Evolutionary conservation across 2,329 filamentous ascomycete genomes (phyloP), one percentile per base, ranked within the genome.

Genomic region (Nigrograna mackinnonii): DNA sequence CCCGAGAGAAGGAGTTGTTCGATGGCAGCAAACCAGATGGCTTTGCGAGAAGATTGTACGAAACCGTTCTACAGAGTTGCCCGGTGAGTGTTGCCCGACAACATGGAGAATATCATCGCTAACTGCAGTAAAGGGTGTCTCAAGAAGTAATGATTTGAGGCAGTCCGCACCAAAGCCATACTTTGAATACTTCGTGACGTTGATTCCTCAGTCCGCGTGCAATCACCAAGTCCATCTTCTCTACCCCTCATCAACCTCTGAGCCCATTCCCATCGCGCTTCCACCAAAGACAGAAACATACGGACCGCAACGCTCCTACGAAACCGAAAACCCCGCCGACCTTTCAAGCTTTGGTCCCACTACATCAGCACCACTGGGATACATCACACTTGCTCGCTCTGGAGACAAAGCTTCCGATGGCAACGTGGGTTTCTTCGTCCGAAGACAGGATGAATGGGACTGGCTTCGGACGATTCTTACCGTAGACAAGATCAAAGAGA

Each of bases 401-500:
- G 50, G 49, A 4, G 50, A 54, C 45, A 54, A 54, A 36, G 43
- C 39, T 17, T 39, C 31, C n/a, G 48, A 53, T 24, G 28, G 20
- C 16, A 53, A 54, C 37, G 42, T 49, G 19, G 50, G 49, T 12
- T 44, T 54, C 37, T 54, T 49, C 36, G 50, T 52, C 4, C 48
- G 57, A 22, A 49, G 50, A 1, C 66, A 71, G 16, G 50, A 54
- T 31, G 71, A 76, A 49, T 77, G 65, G 46, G 47, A 66, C 2
- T 72, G 68, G 69, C 50, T 72, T 17, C 60, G 57, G 16, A 47
- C 53, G 1, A 70, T 74, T 13, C 53, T 78, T 50, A 74, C 66
- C 0, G 55, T 57, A 6, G 41, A 56, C 37, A 34, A 53, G 52
- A 2, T 53, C 51, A 36, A 57, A 54, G 36, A 39, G 22, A 11